Conservation (phyloP, 257 asterid genomes). For the Solanum bukasovii region DNA sequence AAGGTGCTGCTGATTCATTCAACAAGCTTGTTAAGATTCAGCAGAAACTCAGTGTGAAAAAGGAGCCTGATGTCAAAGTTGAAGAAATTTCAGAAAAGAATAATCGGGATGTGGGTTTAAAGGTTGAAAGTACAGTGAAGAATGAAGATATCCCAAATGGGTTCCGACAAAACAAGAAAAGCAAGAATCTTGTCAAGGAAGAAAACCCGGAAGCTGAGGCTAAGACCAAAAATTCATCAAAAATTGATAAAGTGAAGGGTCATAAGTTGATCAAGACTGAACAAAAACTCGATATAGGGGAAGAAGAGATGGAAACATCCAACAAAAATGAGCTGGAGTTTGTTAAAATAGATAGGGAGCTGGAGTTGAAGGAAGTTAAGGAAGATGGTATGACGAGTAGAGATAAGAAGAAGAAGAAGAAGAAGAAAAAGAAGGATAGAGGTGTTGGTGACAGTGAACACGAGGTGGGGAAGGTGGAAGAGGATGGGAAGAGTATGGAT, state of each 20-base stretch:
- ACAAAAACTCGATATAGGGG: background rate
- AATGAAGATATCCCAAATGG: background rate
- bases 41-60: conserved; percentile 1
- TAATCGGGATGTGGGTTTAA: background rate
- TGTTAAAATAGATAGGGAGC: background rate
- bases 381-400: background rate
- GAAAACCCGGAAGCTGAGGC: background rate
- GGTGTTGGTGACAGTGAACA: conserved; percentile 2
- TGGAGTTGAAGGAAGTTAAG: background rate
- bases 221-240: background rate
- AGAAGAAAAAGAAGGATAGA: conserved; percentile 7
- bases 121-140: background rate
- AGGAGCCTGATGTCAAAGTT: background rate
- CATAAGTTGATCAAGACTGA: background rate
- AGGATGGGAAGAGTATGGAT: conserved; percentile 13
- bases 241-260: background rate
- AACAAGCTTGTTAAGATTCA: conserved; percentile 34
- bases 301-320: background rate
- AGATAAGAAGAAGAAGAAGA: conserved; percentile 3
- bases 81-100: background rate
- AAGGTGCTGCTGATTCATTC: conserved; percentile 42
- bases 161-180: background rate
- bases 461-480: background rate
- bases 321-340: background rate
- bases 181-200: background rate